Base-by-base conservation (phyloP, 805 yeast species). In the Myxozyma neglecta region DNA sequence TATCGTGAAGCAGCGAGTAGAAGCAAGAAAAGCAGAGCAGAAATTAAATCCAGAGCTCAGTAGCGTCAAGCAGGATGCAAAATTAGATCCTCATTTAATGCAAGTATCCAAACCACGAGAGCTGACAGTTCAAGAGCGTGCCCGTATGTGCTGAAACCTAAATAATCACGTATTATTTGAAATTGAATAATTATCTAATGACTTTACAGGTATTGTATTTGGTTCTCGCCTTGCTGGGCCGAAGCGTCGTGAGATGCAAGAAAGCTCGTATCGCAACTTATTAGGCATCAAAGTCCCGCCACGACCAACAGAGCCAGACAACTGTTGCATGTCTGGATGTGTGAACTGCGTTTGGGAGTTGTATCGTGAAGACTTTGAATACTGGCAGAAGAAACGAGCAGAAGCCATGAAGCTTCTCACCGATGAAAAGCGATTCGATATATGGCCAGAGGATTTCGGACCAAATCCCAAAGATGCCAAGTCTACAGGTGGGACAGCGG, bases 281-380 rank as follows among this genome's bases (percentile, higher is more conserved):
- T 57, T 57, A 24, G 97, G 97, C 0, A 78, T 94, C 0, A 73
- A 72, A 7, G 96, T 93, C 0, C 97, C 97, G 2, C 84, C 82
- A n/a, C 82, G 81, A 71, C 98, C 99, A 0, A 78, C 76, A 4
- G 97, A 90, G 68, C 98, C 98, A 1, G 96, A 92, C 69, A 91
- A 93, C 73, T 93, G 99, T 74, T 93, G 99, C 74, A 91, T 91
- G 96, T 86, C 94, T 60, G 99, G 99, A 1, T 93, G 99, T 74
- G 85, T 90, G 36, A 91, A 93, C 74, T 93, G 99, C 74, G 98
- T 93, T 1, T 94, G 98, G 98, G 97, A 92, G 69, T 76, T 89
- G 57, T 93, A 84, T 72, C 86, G 88, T 67, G 97, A 93, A 56
- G 98, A 94, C 72, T 70, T 92, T 53, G 86, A 84, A 65, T 90